Evolutionary conservation across 2,329 filamentous ascomycete genomes (phyloP), one percentile per base, ranked within the genome.

Genomic region (Aquanectria penicillioides): DNA sequence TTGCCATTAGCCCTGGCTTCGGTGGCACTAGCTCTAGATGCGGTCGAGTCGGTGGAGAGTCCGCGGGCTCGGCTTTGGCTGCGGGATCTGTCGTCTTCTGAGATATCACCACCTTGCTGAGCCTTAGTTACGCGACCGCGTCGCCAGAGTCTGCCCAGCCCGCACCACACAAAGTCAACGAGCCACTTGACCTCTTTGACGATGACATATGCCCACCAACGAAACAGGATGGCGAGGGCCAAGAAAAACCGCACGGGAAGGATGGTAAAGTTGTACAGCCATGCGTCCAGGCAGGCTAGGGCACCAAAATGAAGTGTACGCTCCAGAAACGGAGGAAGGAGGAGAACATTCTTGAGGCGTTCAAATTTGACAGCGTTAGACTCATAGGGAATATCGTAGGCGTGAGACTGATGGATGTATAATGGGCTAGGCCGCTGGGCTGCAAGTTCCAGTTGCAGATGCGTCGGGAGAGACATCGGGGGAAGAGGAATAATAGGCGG

Each of bases 261-360:
- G 38, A 99, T 97, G 0, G 95, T 99, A 69, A 99, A 96, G 1
- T 93, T 96, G 77, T 97, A 95, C 1, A 99, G 85, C 93, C 94
- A 99, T 2, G 94, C 91, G 74, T 99, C 95, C 6, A 99, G 81
- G 76, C 95, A 99, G 6, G 94, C 94, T 28, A 98, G 77, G 0
- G 92, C 89, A 6, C 95, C 95, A 76, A 99, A 98, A 59, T 89
- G 87, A 6, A 99, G 83, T 0, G 94, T 90, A 40, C 90, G 86
- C 77, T 99, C 95, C 5, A 99, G 82, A 60, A 90, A 91, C 0
- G 87, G 85, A 0, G 94, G 93, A 4, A 99, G 79, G 22, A 93
- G 81, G 6, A 99, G 77, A 60, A 97, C 96, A 73, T 98, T 98
- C 64, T 92, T 85, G 11, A 99, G 81, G 33, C 96, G 88, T 73